Conservation (phyloP, 2,329 filamentous ascomycete species). For the Teratosphaeria viscida region DNA sequence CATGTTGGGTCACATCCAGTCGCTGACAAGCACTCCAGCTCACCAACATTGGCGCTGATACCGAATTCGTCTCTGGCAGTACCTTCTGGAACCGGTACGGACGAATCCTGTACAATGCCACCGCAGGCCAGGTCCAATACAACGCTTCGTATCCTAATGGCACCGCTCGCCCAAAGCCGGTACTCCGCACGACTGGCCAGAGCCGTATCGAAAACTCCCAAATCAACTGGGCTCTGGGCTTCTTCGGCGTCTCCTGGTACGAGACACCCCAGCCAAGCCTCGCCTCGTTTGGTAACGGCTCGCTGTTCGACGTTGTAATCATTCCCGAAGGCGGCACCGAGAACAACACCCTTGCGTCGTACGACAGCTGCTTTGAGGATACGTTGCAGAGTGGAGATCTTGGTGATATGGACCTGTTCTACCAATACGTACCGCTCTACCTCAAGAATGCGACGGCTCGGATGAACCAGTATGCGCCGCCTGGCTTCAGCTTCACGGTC, state of each 20-base stretch:
- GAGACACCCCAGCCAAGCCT: constrained; percentile 29
- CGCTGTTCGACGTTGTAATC: constrained; percentile 37
- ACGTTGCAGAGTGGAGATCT: constrained; percentile 24
- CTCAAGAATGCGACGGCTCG: constrained; percentile 36
- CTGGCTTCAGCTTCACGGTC: constrained; percentile 38
- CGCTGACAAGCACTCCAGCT: constrained; percentile 14
- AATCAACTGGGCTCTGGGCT: constrained; percentile 43
- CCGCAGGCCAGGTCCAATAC: constrained; percentile 39
- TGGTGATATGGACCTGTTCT: constrained; percentile 33
- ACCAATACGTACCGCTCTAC: constrained; percentile 38
- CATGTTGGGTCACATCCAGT: no score
- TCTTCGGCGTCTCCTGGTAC: constrained; percentile 41
- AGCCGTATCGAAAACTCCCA: constrained; percentile 46
- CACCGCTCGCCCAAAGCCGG: constrained; percentile 38
- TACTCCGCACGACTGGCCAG: constrained; percentile 45
- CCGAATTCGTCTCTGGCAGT: constrained; percentile 41
- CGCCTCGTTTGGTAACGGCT: constrained; percentile 29
- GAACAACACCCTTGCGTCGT: constrained; percentile 45
- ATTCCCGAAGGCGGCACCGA: constrained; percentile 41
- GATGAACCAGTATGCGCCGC: constrained; percentile 38
- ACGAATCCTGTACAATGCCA: constrained; percentile 42
- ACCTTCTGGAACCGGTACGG: constrained; percentile 33
- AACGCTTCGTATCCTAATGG: constrained; percentile 38
- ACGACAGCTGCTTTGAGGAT: constrained; percentile 39
- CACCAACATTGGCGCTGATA: constrained; percentile 40